Evolutionary conservation across 2,329 filamentous ascomycete species (phyloP).

Genomic region (Exophiala aquamarina): DNA sequence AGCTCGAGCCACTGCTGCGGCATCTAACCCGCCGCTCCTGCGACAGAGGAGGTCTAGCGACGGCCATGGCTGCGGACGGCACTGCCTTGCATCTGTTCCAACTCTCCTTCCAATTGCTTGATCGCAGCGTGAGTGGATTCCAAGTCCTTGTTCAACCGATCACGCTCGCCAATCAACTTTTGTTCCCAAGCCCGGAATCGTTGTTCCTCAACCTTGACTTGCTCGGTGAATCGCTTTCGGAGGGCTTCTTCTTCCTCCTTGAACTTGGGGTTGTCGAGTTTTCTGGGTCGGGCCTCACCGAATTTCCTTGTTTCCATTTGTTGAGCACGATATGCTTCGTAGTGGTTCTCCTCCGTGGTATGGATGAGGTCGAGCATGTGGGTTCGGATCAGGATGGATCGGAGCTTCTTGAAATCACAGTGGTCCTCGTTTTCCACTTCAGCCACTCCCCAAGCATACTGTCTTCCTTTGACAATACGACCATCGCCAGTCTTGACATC

Average conservation of each 20-base stretch:
- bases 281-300: constrained; percentile 92
- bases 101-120: constrained; percentile 71
- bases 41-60: constrained; percentile 57
- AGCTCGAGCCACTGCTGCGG: too few species aligned
- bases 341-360: constrained; percentile 98
- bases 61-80: constrained; percentile 89
- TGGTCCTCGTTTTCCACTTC: constrained; percentile 99
- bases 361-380: constrained; percentile 99
- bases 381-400: constrained; percentile 96
- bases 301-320: constrained; percentile 99
- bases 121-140: constrained; percentile 89
- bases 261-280: constrained; percentile 99
- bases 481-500: constrained; percentile 96
- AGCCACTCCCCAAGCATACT: constrained; percentile 98
- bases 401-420: constrained; percentile 99
- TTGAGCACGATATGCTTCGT: constrained; percentile 97
- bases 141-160: constrained; percentile 99
- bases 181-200: constrained; percentile 99
- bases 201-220: constrained; percentile 99
- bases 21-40: background rate
- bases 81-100: constrained; percentile 89
- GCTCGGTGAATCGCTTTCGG: constrained; percentile 98
- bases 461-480: constrained; percentile 96
- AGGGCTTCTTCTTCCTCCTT: constrained; percentile 99
- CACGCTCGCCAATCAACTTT: constrained; percentile 98